Evolutionary conservation across 257 asterid species (phyloP), one percentile per base, ranked within the genome.

Genomic region (Lithospermum erythrorhizon): DNA sequence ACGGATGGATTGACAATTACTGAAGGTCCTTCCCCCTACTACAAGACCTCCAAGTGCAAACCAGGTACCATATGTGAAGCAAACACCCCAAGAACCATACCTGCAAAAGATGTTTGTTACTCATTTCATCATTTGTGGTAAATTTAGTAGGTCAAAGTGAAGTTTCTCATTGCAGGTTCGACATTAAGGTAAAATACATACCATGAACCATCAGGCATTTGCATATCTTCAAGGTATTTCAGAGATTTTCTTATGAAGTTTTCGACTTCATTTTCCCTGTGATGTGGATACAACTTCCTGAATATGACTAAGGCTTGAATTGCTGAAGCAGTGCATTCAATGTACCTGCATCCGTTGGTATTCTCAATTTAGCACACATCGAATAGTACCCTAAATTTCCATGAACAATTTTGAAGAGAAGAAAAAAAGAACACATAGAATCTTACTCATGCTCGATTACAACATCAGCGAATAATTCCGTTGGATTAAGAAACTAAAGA

Each of bases 21-120:
- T 57, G 72, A 81, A 81, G 18, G 68, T 74, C 67, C 63, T 81
- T 6, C 95, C 95, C 18, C 87, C 89, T 18, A 79, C 85, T 8
- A 76, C 73, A 11, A 86, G 75, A 22, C 93, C 95, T 63, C 81
- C 87, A 6, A 81, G 83, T 4, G 95, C 93, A 61, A 86, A 83
- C 93, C 89, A 86, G 48, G 82, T 62, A 0, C 83, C 93, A 59
- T 86, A 86, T 21, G 81, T 86, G 65, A 86, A 86, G 69, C 95
- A 86, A 29, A 86, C 83, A 5, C 95, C 95, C 93, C 89, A 86
- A 66, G 70, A 77, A 35, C 95, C 95, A 14, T 83, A 83, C 94
- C 94, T 85, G 4, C 2, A 47, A 53, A 53, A n/a, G 13, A n/a
- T 53, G 15, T 6, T n/a, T 53, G 25, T 53, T n/a, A 17, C 16